Evolutionary conservation across 768 basidiomycete species (phyloP).

Genomic region (Piloderma croceum): DNA sequence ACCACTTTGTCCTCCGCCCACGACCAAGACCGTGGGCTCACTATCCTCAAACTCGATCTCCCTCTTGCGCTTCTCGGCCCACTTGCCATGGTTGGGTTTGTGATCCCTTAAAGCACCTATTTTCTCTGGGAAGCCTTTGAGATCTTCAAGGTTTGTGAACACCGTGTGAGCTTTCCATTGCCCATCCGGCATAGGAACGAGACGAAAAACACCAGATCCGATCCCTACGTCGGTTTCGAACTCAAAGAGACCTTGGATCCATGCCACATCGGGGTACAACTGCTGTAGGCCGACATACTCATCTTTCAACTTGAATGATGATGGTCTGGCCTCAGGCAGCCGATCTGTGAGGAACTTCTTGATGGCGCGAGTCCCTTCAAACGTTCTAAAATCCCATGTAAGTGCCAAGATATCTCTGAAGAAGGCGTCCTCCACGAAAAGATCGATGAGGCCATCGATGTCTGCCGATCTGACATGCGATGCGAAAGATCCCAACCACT

Average conservation of each 20-base stretch:
- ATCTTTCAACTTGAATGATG: slow-evolving; percentile 18
- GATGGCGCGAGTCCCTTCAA: slow-evolving; percentile 34
- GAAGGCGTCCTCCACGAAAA: slow-evolving; percentile 31
- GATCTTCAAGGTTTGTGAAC: slow-evolving; percentile 52
- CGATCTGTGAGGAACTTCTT: slow-evolving; percentile 31
- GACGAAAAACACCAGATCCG: slow-evolving; percentile 47
- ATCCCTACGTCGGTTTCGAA: slow-evolving; percentile 47
- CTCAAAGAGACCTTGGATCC: slow-evolving; percentile 51
- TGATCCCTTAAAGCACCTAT: slow-evolving; percentile 39
- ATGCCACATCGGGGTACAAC: slow-evolving; percentile 48
- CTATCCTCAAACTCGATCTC: slow-evolving; percentile 42
- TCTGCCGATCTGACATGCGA: slow-evolving; percentile 9
- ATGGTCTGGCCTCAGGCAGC: slow-evolving; percentile 21
- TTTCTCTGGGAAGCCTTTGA: slow-evolving; percentile 49
- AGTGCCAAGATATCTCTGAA: slow-evolving; percentile 51
- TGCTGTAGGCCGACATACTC: slow-evolving; percentile 28
- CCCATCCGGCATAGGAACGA: slow-evolving; percentile 42
- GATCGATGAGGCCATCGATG: slow-evolving; percentile 13
- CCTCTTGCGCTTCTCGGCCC: slow-evolving; percentile 41
- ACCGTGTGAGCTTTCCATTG: slow-evolving; percentile 57
- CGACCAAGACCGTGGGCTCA: slow-evolving; percentile 53
- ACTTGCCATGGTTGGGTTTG: slow-evolving; percentile 46
- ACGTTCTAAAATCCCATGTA: slow-evolving; percentile 51
- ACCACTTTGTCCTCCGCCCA: slow-evolving; percentile 66
- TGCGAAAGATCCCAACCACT: slow-evolving; percentile 21